phyloP scores from a whole-genome alignment of 2,329 filamentous ascomycete genomes.

The Penicillium sp. region DNA sequence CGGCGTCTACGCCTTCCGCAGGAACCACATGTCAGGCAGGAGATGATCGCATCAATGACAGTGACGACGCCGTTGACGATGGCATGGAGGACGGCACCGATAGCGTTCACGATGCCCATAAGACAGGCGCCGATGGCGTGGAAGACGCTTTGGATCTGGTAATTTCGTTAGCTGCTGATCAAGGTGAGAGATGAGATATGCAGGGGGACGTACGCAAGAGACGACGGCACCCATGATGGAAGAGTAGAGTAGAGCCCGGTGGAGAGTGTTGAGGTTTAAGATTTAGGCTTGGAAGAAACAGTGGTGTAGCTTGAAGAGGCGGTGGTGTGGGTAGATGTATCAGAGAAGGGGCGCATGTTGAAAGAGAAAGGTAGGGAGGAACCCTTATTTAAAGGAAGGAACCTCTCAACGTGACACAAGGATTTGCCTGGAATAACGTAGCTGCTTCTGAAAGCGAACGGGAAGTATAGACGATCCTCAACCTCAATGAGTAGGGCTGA shows the following conservation, averaged over 20 bases:
- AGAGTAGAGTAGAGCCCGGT: background rate
- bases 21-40: constrained; percentile 53
- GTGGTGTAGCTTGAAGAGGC: constrained; percentile 27
- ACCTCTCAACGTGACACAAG: background rate
- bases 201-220: constrained; percentile 64
- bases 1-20: constrained; percentile 29
- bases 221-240: constrained; percentile 73
- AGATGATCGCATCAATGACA: constrained; percentile 62
- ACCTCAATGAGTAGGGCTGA: constrained; percentile 8
- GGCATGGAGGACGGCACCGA: constrained; percentile 59
- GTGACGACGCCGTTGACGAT: constrained; percentile 63
- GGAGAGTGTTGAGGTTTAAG: constrained; percentile 2
- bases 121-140: constrained; percentile 60
- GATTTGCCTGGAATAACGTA: too few relatives aligned
- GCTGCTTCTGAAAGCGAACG: background rate
- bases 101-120: constrained; percentile 63
- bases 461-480: background rate
- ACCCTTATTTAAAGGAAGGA: constrained; percentile 1
- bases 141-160: constrained; percentile 56
- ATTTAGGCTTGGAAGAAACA: constrained; percentile 14
- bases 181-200: constrained; percentile 5
- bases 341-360: constrained; percentile 29
- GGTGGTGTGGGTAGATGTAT: constrained; percentile 25
- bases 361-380: background rate
- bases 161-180: constrained; percentile 16